These are phyloP conservation scores for Leccinum boreale DNA, from an alignment of 768 basidiomycete species.

Conservation along the genomic window DNA sequence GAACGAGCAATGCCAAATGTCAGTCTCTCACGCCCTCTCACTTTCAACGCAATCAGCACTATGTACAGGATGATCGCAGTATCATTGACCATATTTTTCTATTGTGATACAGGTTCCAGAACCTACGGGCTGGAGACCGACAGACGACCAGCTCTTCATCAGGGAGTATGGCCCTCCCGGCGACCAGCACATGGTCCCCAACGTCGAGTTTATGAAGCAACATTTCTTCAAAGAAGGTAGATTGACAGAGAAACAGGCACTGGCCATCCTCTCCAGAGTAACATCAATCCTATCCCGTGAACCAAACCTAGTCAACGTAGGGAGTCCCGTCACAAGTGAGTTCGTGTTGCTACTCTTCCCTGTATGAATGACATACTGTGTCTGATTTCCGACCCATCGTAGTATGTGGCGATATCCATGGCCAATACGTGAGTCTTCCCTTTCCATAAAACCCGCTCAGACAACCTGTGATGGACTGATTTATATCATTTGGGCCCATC, in stretches of 20 bases:
- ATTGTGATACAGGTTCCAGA: conserved; percentile 55
- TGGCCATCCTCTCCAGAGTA: conserved; percentile 72
- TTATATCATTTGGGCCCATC: not conserved
- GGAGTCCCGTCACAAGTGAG: conserved; percentile 88
- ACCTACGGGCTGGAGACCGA: conserved; percentile 61
- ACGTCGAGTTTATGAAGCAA: conserved; percentile 75
- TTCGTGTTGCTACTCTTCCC: conserved; percentile 14
- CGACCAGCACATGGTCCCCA: conserved; percentile 51
- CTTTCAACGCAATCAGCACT: conserved; percentile 9
- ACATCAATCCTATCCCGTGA: conserved; percentile 68
- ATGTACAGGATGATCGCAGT: conserved; percentile 19
- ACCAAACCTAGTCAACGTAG: conserved; percentile 82
- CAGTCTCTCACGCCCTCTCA: conserved; percentile 23
- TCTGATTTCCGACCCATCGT: conserved; percentile 7
- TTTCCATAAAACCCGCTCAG: conserved; percentile 85
- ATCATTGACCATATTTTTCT: conserved; percentile 24
- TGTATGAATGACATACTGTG: conserved; percentile 4
- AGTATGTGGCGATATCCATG: conserved; percentile 98
- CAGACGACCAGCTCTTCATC: conserved; percentile 71
- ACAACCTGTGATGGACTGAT: conserved; percentile 16
- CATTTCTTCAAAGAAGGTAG: conserved; percentile 89
- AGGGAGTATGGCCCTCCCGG: conserved; percentile 40
- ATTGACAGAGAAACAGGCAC: conserved; percentile 78
- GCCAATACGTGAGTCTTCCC: conserved; percentile 83
- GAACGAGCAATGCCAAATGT: conserved; percentile 34